These are phyloP conservation scores for Aspergillus saccharolyticus DNA, from an alignment of 495 filamentous ascomycete species.

Conservation along the genomic window DNA sequence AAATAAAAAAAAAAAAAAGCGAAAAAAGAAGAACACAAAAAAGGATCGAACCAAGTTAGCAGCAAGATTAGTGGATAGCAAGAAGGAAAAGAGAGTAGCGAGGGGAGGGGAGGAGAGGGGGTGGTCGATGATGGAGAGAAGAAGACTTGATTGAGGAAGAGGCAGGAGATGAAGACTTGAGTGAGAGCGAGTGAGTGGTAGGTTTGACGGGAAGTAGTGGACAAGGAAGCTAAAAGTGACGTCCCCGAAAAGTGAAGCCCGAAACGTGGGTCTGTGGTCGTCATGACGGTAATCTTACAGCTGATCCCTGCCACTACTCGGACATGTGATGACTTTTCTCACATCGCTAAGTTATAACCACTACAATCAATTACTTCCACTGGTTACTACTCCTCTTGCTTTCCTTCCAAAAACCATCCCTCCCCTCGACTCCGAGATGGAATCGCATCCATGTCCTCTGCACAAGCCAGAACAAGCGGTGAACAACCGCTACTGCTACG, in stretches of 20 bases:
- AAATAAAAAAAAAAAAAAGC: neutral
- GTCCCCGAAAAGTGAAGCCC: constrained; percentile 6
- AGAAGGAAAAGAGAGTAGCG: neutral
- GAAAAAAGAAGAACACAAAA: neutral
- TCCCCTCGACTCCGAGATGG: neutral
- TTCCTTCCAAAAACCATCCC: neutral
- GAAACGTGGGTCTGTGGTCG: constrained; percentile 2
- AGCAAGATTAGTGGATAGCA: neutral
- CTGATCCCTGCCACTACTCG: too few relatives aligned
- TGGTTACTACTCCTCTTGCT: neutral
- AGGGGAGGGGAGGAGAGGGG: neutral
- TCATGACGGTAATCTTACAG: neutral
- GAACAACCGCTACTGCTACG: neutral
- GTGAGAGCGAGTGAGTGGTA: neutral
- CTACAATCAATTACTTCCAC: neutral
- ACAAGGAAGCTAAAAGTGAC: neutral
- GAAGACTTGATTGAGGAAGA: neutral
- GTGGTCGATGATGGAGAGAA: neutral
- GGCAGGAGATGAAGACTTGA: neutral
- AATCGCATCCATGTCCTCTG: neutral
- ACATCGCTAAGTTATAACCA: too few relatives aligned
- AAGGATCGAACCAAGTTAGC: too few relatives aligned
- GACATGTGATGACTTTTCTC: too few relatives aligned
- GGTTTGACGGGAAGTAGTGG: neutral
- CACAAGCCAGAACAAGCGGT: constrained; percentile 1